Conservation (phyloP, 2,329 filamentous ascomycete species). For the Taxawa tesnikishii region DNA sequence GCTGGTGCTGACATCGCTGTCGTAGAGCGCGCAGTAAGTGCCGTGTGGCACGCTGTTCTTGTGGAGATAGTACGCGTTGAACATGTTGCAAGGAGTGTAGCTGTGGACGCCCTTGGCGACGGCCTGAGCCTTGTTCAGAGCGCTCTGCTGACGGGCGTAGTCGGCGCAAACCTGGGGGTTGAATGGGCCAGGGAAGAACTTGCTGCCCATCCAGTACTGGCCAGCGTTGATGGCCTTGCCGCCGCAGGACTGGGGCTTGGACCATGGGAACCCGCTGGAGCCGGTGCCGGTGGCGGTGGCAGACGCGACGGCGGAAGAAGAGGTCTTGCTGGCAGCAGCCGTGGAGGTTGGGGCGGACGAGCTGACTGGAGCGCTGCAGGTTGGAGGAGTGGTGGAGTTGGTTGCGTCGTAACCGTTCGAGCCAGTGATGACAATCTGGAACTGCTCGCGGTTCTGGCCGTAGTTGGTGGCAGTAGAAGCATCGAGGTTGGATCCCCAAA, state of each 20-base stretch:
- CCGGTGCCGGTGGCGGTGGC: conserved; percentile 12
- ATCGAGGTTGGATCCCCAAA: conserved; percentile 23
- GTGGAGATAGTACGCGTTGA: conserved; percentile 17
- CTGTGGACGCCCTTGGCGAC: conserved; percentile 8
- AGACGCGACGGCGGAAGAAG: neutral
- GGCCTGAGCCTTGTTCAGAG: conserved; percentile 11
- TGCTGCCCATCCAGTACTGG: conserved; percentile 12
- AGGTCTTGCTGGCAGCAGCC: neutral
- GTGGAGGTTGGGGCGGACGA: conserved; percentile 1
- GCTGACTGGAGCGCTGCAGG: neutral
- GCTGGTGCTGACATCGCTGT: conserved; percentile 6
- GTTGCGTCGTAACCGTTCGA: conserved; percentile 18
- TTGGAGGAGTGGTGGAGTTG: conserved; percentile 7
- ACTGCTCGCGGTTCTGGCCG: conserved; percentile 15
- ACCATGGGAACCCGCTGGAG: conserved; percentile 16
- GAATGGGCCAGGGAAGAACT: conserved; percentile 21
- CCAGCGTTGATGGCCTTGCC: conserved; percentile 8
- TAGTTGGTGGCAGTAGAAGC: conserved; percentile 15
- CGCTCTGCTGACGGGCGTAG: conserved; percentile 12
- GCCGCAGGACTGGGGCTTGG: conserved; percentile 12
- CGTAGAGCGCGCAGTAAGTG: conserved; percentile 19
- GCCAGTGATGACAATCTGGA: conserved; percentile 17
- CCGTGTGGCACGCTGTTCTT: conserved; percentile 15
- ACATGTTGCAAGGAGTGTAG: conserved; percentile 16
- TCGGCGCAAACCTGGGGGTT: conserved; percentile 16